Evolutionary conservation across 2,329 filamentous ascomycete genomes (phyloP).

Genomic region (Xylaria arbuscula): DNA sequence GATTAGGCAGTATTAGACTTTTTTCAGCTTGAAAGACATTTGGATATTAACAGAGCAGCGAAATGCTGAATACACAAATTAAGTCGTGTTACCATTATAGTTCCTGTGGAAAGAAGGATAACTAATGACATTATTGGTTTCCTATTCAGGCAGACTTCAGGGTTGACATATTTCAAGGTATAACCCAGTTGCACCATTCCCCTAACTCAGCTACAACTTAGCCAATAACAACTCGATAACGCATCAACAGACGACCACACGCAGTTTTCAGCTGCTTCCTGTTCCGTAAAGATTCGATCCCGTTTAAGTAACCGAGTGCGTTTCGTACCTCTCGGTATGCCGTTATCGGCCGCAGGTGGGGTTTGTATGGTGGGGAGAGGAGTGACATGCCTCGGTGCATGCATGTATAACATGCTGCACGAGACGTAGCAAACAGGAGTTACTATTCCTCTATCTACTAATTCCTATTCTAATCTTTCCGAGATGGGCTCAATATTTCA

Average conservation of each 20-base stretch:
- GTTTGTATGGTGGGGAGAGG: slow-evolving; percentile 24
- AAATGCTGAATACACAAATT: no score
- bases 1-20: no score
- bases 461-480: neutral
- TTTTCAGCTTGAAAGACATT: no score
- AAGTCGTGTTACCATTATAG: no score
- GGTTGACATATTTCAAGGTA: neutral
- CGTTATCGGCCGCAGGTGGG: slow-evolving; percentile 37
- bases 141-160: neutral
- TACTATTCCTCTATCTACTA: neutral
- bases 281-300: neutral
- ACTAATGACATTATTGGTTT: neutral
- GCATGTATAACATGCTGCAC: neutral
- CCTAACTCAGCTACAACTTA: neutral
- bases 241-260: neutral
- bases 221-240: neutral
- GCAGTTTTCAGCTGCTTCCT: neutral
- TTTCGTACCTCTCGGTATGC: slow-evolving; percentile 25
- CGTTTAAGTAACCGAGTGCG: neutral
- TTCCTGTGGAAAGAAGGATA: no score
- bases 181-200: neutral
- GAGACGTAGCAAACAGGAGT: neutral
- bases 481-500: slow-evolving; percentile 65
- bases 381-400: slow-evolving; percentile 10
- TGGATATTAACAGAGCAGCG: no score